Evolutionary conservation across 371 early-diverging fungal species (phyloP), one percentile per base, ranked within the genome.

Genomic region (Mucor plumbeus): DNA sequence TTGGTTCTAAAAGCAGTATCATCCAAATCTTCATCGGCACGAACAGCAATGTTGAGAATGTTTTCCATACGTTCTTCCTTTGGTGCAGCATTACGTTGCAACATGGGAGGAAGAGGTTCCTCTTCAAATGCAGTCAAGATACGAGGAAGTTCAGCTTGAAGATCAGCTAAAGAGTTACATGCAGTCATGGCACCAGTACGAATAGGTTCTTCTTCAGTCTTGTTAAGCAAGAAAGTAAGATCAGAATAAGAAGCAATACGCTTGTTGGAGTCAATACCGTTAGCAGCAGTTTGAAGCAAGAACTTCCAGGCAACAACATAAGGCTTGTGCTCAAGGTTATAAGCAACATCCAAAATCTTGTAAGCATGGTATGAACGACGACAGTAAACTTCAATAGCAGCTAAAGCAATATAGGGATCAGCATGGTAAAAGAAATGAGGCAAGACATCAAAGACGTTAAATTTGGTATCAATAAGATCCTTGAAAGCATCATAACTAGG

Each of bases 281-380:
- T 74, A 71, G 65, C 77, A 69, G 80, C 81, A 63, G 86, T 86
- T 53, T 87, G 87, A 34, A 93, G 85, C 67, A 89, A 83, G 77
- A 94, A 94, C 65, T 91, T 88, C 94, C 94, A 94, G 62, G 90
- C 88, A 67, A 94, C 78, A 64, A 90, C 80, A 67, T 90, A 88
- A 40, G 93, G 93, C 53, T 82, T 72, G 41, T 79, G 82, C 56
- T 91, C 91, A 44, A 90, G 83, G 68, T 87, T 82, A 75, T 94
- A 93, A 73, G 90, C 91, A 66, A 92, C 87, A 67, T 92, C 92
- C 66, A 92, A 76, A 48, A 94, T 88, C 77, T 94, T 91, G 85
- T 97, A 97, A 43, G 97, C 96, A 77, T 97, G 96, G 91, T 97
- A 96, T 8, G 97, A 91, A 64, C 94, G 96, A 65, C 96, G 91